phyloP scores from a whole-genome alignment of 352 stramenopile species.

The Globisporangium middletonii region DNA sequence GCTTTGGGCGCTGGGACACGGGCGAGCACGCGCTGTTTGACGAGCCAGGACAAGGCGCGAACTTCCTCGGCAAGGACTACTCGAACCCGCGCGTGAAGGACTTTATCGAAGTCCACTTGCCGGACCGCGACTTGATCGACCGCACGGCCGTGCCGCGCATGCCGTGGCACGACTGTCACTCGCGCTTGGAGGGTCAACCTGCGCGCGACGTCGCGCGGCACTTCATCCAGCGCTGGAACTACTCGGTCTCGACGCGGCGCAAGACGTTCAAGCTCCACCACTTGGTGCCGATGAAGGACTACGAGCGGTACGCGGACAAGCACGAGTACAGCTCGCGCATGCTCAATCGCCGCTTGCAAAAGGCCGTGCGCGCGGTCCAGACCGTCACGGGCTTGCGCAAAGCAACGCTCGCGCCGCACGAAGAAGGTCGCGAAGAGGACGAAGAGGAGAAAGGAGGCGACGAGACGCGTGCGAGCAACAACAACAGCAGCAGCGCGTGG shows the following conservation, averaged over 20 bases:
- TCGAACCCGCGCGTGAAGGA: constrained; percentile 84
- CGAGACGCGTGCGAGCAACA: neutral
- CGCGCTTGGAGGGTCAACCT: constrained; percentile 68
- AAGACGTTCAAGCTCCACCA: constrained; percentile 73
- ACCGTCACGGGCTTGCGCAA: constrained; percentile 32
- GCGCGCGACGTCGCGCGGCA: constrained; percentile 78
- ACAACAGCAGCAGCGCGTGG: neutral
- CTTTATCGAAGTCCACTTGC: constrained; percentile 71
- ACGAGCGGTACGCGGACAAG: constrained; percentile 24
- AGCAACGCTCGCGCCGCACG: constrained; percentile 3
- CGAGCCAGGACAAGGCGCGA: constrained; percentile 30
- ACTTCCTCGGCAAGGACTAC: constrained; percentile 82
- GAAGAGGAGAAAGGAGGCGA: neutral
- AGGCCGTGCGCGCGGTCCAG: constrained; percentile 56
- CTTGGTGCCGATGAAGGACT: constrained; percentile 74
- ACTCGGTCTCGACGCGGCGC: constrained; percentile 72
- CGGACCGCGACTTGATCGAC: constrained; percentile 76
- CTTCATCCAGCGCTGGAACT: constrained; percentile 88
- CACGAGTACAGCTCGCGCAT: constrained; percentile 31
- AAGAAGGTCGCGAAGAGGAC: constrained; percentile 14
- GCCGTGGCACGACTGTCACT: constrained; percentile 86
- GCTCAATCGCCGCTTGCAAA: constrained; percentile 52
- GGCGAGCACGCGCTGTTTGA: constrained; percentile 65
- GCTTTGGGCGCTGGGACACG: constrained; percentile 87
- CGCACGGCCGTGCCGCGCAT: constrained; percentile 63